Base-by-base conservation (phyloP, 2,329 filamentous ascomycete species). In the Hypoxylon sp. region DNA sequence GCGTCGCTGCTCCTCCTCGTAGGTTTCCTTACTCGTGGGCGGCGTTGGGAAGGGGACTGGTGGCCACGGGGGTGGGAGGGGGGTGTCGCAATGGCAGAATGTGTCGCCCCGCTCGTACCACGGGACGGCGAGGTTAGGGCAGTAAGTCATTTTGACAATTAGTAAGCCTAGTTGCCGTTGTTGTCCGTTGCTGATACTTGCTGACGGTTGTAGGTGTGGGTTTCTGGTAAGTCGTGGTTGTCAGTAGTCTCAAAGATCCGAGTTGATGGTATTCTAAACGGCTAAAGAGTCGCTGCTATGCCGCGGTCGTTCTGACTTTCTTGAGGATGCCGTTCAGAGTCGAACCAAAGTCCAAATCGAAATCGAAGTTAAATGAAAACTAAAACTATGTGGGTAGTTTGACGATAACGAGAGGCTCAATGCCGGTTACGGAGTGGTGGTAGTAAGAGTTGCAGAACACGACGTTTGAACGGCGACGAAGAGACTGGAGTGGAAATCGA, bases 1-100 rank as follows among this genome's bases (percentile, higher is more conserved):
- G 31, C 46, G 44, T 10, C 6, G 17, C 22, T 48, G 40, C 31
- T 54, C 40, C 2, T 25, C 31, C 27, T 54, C 85, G 30, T 33
- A 25, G 40, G 17, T 17, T 1, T 37, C 50, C 10, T 6, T 3
- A 2, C 13, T 22, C 20, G 22, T 1, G 35, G 2, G 3, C 35
- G 14, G 2, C 20, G 14, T 8, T 14, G 48, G 42, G 53, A 33
- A 5, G 57, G 40, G 11, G 33, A 13, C 30, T 8, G 27, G 22
- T 8, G n/a, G 25, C 25, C 25, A 27, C 25, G 3, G 22, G 56
- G n/a, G 5, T 27, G 31, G 17, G n/a, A n/a, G 30, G 31, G 17
- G 6, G 27, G 17, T 37, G 40, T 20, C 8, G 17, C 4, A 4
- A 8, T n/a, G 1, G 17, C 20, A 22, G 40, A 3, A 2, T 2